Base-by-base conservation (phyloP, 805 yeast species). In the Yarrowia phangngaensis region DNA sequence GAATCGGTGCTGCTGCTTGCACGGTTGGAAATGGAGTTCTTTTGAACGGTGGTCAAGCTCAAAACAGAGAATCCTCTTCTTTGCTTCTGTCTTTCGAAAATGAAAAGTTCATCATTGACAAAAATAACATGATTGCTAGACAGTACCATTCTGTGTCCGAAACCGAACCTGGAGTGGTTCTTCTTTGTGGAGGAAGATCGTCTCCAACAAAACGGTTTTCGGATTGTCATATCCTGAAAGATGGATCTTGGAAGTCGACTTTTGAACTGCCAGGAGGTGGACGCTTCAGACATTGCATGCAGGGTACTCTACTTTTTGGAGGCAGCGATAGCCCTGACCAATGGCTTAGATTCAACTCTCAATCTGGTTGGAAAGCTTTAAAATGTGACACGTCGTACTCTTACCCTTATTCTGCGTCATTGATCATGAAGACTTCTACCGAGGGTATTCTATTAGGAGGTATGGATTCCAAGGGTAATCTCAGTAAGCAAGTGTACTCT, bases 171-270 rank as follows among this genome's bases (percentile, higher is more conserved):
- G 59, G 60, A 1, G 58, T 56, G 0, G 32, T 66, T 0, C 49
- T 80, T 1, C 53, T 82, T 3, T 64, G 76, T 24, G 94, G 92
- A 3, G 95, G 95, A 3, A 70, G 94, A 53, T 64, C 72, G 2
- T 70, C 78, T 1, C 94, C 95, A 0, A 71, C 73, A 2, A 60
- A 62, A 8, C 64, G 69, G 0, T 59, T 75, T 17, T 22, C 56
- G 4, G 81, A 76, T 38, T 58, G 66, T 22, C 77, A 79, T 78
- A 43, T 61, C 4, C 58, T 71, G 31, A 41, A 4, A 3, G 22
- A 20, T 9, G 58, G 54, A 11, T 26, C 45, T 4, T 82, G 87
- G 87, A 45, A 32, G 1, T 50, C 58, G 33, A 53, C 65, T 1
- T 59, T 60, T 0, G 58, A 64, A 6, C 53, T 82, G 24, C 76